Conservation (phyloP, 306 rosid genomes). For the Morella rubra region DNA sequence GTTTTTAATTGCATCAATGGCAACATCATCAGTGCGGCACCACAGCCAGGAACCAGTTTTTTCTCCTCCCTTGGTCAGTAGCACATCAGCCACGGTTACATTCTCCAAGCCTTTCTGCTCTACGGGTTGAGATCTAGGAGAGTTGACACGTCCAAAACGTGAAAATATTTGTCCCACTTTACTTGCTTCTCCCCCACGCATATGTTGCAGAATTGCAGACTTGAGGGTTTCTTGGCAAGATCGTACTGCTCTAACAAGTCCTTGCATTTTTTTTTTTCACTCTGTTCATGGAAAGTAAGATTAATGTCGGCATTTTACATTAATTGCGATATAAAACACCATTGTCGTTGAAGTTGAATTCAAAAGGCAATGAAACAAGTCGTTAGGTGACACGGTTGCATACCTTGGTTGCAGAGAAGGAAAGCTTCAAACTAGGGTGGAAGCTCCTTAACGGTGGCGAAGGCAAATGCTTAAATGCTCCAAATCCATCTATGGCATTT, state of each 20-base stretch:
- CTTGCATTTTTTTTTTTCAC: conserved; percentile 44
- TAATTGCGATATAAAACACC: not conserved
- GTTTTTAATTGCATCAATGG: conserved; percentile 58
- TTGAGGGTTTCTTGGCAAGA: conserved; percentile 40
- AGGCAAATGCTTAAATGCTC: conserved; percentile 1
- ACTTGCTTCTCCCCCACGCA: conserved; percentile 39
- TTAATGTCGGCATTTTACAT: not conserved
- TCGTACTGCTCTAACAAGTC: conserved; percentile 40
- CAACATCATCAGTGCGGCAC: conserved; percentile 61
- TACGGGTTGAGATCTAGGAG: conserved; percentile 34
- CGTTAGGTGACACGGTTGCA: not conserved
- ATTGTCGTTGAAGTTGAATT: not conserved
- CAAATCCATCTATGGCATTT: not conserved
- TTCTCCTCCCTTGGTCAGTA: conserved; percentile 57
- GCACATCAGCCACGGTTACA: conserved; percentile 72
- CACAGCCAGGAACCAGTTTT: conserved; percentile 67
- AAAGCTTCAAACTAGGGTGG: conserved; percentile 13
- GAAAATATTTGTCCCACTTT: conserved; percentile 31
- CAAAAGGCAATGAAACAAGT: not conserved
- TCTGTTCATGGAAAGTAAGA: conserved; percentile 29
- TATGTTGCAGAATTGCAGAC: conserved; percentile 45
- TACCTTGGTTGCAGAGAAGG: conserved; percentile 24
- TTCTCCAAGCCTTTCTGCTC: conserved; percentile 76
- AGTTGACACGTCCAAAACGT: conserved; percentile 36
- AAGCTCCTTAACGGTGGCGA: not conserved